Conservation (phyloP, 148 eudicot genomes). For the Fallopia convolvulus region DNA sequence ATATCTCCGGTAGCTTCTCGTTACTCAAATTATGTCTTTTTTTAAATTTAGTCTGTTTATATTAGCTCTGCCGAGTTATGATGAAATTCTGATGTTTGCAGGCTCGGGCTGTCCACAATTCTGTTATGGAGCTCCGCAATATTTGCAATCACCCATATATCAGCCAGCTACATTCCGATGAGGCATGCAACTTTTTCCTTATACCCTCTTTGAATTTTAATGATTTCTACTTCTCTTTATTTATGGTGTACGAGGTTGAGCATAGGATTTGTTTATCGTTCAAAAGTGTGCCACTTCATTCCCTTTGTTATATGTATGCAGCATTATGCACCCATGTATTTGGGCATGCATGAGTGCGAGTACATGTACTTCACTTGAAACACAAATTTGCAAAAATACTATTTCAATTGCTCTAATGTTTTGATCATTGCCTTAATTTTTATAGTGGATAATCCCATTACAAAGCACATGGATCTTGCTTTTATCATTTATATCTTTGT, state of each 20-base stretch:
- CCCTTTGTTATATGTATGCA: not conserved
- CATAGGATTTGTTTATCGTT: not conserved
- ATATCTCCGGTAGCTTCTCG: not conserved
- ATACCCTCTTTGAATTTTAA: not conserved
- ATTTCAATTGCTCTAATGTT: not conserved
- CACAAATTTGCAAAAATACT: not conserved
- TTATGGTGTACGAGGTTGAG: not conserved
- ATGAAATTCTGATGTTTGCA: conserved; percentile 20
- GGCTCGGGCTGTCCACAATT: conserved; percentile 92
- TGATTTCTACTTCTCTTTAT: not conserved
- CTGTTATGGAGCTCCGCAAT: conserved; percentile 98
- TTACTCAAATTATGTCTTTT: not conserved
- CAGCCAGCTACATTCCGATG: conserved; percentile 86
- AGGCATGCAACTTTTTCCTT: conserved; percentile 13
- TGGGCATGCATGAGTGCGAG: not conserved
- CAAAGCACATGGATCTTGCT: not conserved
- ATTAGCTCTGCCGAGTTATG: not conserved
- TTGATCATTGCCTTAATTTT: not conserved
- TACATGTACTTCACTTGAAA: not conserved
- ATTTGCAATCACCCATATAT: conserved; percentile 99
- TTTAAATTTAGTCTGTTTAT: not conserved
- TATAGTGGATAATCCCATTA: not conserved
- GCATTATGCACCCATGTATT: not conserved
- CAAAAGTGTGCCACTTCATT: not conserved
- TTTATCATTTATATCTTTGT: not conserved